Evolutionary conservation across 257 asterid species (phyloP), one percentile per base, ranked within the genome.

Genomic region (Buddleja alternifolia): DNA sequence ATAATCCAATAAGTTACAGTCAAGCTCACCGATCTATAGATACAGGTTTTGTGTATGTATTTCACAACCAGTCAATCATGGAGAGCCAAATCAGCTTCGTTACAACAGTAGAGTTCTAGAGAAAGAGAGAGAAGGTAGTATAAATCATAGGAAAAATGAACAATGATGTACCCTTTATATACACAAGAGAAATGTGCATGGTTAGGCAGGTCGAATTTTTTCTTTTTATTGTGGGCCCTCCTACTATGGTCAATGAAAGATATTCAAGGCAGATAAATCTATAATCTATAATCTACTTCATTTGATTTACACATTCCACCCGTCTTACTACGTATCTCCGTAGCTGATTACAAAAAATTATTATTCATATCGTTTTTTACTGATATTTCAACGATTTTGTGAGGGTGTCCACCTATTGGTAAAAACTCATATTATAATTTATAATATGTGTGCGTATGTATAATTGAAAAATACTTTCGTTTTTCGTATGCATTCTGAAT

Each of bases 61-160:
- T 56, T 17, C 64, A 71, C 80, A 75, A 44, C 60, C 73, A 72
- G 88, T 83, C 93, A 86, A 81, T 84, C 89, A 85, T 86, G 85
- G 91, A 84, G 81, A 78, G 77, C 76, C 72, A 65, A 76, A 84
- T 76, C 87, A 75, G 80, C 78, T 29, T 69, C 74, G 81, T 80
- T 78, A 73, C 60, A 73, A 66, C 70, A 68, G 77, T 65, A 63
- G 73, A 51, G 24, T 36, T 44, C 55, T 32, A 46, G 44, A 40
- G 41, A 46, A 77, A 78, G 74, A 83, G 74, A 73, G 68, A 72
- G 65, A 52, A 73, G 57, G 19, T 46, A 51, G 23, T 46, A 56
- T 36, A 46, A 21, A 59, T 50, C 57, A 42, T 37, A 15, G 51
- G 20, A 20, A 15, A 66, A 63, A 53, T 4, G 34, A 53, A 66